Percentiles rank a stretch among this genome's conserved stretches.
Conservation (phyloP, 805 yeast genomes). For the Phaffomyces thermotolerans region DNA sequence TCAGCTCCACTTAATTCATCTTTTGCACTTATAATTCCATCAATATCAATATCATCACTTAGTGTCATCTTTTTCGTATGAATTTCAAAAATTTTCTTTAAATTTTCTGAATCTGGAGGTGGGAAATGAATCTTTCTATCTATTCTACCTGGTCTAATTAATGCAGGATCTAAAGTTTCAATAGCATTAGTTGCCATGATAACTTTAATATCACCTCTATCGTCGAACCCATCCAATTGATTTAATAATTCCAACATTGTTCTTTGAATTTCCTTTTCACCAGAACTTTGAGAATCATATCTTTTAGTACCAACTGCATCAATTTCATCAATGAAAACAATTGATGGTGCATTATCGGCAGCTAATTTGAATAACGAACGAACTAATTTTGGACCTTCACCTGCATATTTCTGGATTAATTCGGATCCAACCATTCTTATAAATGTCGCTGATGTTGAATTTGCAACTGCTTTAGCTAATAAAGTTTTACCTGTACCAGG, state of each 20-base stretch:
- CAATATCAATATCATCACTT: conserved; percentile 80
- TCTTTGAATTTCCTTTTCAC: conserved; percentile 95
- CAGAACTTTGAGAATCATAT: conserved; percentile 83
- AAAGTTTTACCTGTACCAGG: conserved; percentile 98
- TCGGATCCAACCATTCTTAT: conserved; percentile 96
- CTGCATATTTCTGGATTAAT: conserved; percentile 91
- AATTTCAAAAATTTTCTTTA: conserved; percentile 85
- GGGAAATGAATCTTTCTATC: conserved; percentile 94
- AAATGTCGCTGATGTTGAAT: conserved; percentile 94
- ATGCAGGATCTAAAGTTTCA: conserved; percentile 90
- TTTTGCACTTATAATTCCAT: conserved; percentile 80
- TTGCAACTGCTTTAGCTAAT: conserved; percentile 96
- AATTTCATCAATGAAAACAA: conserved; percentile 96
- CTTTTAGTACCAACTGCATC: conserved; percentile 99
- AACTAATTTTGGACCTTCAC: conserved; percentile 94
- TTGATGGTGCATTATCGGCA: conserved; percentile 95
- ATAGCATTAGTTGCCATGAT: conserved; percentile 97
- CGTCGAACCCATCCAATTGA: conserved; percentile 95
- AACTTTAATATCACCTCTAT: conserved; percentile 94
- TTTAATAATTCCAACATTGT: conserved; percentile 94
- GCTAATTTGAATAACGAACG: conserved; percentile 95
- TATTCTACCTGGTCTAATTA: conserved; percentile 94
- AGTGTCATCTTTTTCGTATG: conserved; percentile 93
- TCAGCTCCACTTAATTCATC: conserved; percentile 97
- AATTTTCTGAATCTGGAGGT: conserved; percentile 88